Evolutionary conservation across 768 basidiomycete species (phyloP).

Genomic region (Suillus paluster): DNA sequence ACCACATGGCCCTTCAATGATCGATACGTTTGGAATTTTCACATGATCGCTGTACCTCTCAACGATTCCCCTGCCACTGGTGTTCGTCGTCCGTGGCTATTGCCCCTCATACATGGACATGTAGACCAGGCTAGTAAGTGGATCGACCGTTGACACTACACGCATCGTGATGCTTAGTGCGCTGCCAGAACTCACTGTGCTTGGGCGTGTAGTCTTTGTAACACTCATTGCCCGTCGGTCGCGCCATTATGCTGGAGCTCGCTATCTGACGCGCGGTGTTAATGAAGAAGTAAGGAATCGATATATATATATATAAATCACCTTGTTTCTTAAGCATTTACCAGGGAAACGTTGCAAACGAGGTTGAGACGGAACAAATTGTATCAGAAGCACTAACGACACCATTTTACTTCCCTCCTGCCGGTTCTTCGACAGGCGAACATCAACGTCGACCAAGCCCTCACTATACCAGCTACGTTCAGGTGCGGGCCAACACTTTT

Average conservation of each 20-base stretch:
- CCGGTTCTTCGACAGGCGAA: constrained; percentile 36
- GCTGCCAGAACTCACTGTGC: constrained; percentile 79
- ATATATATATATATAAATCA: background rate
- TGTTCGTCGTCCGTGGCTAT: constrained; percentile 74
- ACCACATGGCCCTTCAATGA: constrained; percentile 77
- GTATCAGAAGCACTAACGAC: constrained; percentile 90
- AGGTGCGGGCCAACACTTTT: constrained; percentile 47
- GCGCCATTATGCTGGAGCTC: constrained; percentile 92
- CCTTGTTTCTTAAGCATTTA: background rate
- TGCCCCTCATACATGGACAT: constrained; percentile 93
- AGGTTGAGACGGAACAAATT: constrained; percentile 98
- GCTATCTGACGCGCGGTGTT: constrained; percentile 92
- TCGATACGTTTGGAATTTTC: constrained; percentile 94
- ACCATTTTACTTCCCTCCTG: constrained; percentile 79
- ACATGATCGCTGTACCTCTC: constrained; percentile 79
- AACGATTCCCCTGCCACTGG: constrained; percentile 42
- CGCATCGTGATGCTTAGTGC: background rate
- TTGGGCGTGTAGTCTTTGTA: constrained; percentile 88
- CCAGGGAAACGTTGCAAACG: constrained; percentile 98
- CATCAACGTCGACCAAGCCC: constrained; percentile 68
- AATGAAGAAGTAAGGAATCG: constrained; percentile 74
- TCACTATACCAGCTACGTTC: constrained; percentile 94
- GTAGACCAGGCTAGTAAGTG: constrained; percentile 96
- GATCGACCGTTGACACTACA: background rate
- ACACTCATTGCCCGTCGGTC: constrained; percentile 95